A percentile compares a stretch with the other conserved stretches of the same genome.
Conservation (phyloP, 495 filamentous ascomycete genomes). For the Aspergillus conjunctus region DNA sequence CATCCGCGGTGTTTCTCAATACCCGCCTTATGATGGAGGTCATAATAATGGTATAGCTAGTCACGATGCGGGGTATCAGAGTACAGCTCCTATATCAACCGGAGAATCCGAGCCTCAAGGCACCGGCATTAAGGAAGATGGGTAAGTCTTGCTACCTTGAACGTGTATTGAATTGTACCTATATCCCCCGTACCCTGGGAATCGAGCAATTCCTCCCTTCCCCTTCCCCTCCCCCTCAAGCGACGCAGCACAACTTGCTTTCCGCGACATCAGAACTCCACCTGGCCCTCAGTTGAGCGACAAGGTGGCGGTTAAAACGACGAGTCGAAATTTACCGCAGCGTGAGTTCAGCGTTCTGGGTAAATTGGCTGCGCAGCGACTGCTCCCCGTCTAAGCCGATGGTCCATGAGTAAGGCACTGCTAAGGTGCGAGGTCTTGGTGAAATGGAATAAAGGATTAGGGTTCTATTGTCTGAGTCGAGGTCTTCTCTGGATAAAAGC, state of each 20-base stretch:
- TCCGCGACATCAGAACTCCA: background rate
- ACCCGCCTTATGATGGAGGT: constrained; percentile 51
- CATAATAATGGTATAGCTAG: constrained; percentile 68
- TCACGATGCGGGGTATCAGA: constrained; percentile 51
- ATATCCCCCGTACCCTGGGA: constrained; percentile 20
- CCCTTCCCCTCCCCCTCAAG: background rate
- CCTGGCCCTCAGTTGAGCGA: background rate
- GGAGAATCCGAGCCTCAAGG: constrained; percentile 44
- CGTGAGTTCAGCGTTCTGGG: constrained; percentile 8
- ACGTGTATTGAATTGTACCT: constrained; percentile 28
- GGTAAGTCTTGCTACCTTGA: constrained; percentile 70
- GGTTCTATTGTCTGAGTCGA: constrained; percentile 19
- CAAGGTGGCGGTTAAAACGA: no score
- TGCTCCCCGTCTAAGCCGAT: constrained; percentile 13
- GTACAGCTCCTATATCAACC: constrained; percentile 32
- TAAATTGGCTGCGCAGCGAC: constrained; percentile 8
- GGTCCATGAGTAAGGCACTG: constrained; percentile 20
- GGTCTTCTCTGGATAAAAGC: constrained; percentile 17
- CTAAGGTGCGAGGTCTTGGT: constrained; percentile 16
- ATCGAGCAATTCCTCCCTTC: background rate
- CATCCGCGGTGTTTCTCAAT: constrained; percentile 35
- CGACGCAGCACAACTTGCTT: background rate
- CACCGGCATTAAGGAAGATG: constrained; percentile 93
- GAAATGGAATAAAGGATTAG: constrained; percentile 8
- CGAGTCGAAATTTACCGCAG: no score